These are phyloP conservation scores for Yamadazyma olivae DNA, from an alignment of 805 yeast species.

Conservation along the genomic window DNA sequence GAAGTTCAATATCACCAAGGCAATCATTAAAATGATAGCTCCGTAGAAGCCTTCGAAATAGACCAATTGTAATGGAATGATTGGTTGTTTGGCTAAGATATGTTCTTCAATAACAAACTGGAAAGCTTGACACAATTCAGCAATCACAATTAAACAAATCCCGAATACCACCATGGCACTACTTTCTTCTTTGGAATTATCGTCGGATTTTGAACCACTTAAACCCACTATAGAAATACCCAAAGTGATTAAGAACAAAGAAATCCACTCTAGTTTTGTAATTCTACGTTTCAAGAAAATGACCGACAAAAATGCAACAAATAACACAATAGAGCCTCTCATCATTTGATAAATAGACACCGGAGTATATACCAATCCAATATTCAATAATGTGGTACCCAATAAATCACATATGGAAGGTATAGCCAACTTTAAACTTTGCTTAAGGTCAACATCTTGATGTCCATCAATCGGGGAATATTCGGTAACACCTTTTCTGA, in stretches of 20 bases:
- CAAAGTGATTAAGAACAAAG: conserved; percentile 57
- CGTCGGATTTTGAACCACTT: conserved; percentile 47
- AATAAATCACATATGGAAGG: conserved; percentile 71
- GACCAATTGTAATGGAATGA: conserved; percentile 63
- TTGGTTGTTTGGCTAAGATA: conserved; percentile 48
- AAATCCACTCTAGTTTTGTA: conserved; percentile 63
- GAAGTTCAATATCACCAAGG: conserved; percentile 44
- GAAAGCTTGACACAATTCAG: conserved; percentile 66
- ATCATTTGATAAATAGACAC: conserved; percentile 84
- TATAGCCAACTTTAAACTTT: conserved; percentile 36
- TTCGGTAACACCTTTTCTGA: conserved; percentile 1
- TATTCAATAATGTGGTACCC: conserved; percentile 72
- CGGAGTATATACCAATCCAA: conserved; percentile 73
- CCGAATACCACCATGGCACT: conserved; percentile 46
- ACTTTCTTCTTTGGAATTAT: conserved; percentile 6
- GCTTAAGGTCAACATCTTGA: conserved; percentile 10
- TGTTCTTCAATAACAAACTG: conserved; percentile 81
- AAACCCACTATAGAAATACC: conserved; percentile 75
- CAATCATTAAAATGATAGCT: conserved; percentile 37
- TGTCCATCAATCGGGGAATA: conserved; percentile 10
- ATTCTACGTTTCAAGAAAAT: conserved; percentile 55
- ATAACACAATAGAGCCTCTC: conserved; percentile 72
- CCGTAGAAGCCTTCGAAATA: conserved; percentile 78
- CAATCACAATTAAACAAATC: conserved; percentile 53
- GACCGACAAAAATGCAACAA: conserved; percentile 71